Conservation (phyloP, 768 basidiomycete genomes). For the Crassisporium funariophilum region DNA sequence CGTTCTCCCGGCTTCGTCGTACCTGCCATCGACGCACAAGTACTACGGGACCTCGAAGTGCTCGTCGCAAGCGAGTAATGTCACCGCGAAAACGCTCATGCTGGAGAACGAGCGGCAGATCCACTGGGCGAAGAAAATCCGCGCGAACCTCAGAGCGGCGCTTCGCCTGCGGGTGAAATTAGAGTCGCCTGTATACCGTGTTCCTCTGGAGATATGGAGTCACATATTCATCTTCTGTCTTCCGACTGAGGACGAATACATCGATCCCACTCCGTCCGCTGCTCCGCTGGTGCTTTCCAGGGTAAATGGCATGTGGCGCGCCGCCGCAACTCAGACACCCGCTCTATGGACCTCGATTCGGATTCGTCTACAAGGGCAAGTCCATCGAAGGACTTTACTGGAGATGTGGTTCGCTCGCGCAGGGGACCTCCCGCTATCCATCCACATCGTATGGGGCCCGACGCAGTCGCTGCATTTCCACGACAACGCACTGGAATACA, state of each 20-base stretch:
- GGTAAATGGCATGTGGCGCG: constrained; percentile 9
- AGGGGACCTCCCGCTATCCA: constrained; percentile 7
- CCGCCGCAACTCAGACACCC: constrained; percentile 6
- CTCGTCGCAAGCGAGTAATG: background rate
- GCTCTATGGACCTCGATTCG: constrained; percentile 8
- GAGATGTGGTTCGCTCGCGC: constrained; percentile 10
- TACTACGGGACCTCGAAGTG: background rate
- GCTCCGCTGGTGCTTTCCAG: constrained; percentile 10
- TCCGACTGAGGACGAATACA: constrained; percentile 5
- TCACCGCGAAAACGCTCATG: constrained; percentile 3
- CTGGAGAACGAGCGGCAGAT: constrained; percentile 4
- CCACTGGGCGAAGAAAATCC: constrained; percentile 1
- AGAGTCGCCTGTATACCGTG: constrained; percentile 1
- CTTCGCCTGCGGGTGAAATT: constrained; percentile 1
- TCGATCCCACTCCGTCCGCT: background rate
- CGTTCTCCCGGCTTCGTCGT: no score
- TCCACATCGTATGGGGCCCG: constrained; percentile 9
- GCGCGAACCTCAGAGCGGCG: constrained; percentile 4
- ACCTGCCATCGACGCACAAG: no score
- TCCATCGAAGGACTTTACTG: background rate
- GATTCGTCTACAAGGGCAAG: constrained; percentile 4
- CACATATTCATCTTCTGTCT: constrained; percentile 12
- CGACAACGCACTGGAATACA: constrained; percentile 6
- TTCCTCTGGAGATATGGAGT: constrained; percentile 8
- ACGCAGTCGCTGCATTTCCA: constrained; percentile 5